Evolutionary conservation across 768 basidiomycete species (phyloP).

Genomic region (Candolleomyces eurysporus): DNA sequence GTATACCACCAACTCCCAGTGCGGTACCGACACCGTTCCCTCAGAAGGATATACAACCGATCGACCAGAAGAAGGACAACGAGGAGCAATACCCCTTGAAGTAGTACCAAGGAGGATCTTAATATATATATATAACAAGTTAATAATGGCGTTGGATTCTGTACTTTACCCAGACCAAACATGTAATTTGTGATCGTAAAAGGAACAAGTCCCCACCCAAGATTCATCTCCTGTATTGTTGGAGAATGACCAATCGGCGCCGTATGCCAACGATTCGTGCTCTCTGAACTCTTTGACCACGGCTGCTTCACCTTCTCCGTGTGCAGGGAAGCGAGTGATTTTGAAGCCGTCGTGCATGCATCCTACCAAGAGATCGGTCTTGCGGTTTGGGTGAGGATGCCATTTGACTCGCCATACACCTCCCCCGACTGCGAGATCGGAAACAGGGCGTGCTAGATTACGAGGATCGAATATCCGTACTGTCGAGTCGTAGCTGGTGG

Average conservation of each 20-base stretch:
- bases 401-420: slow-evolving; percentile 97
- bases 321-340: slow-evolving; percentile 50
- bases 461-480: slow-evolving; percentile 84
- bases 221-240: slow-evolving; percentile 27
- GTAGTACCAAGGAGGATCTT: not conserved
- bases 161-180: slow-evolving; percentile 53
- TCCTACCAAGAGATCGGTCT: slow-evolving; percentile 80
- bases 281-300: slow-evolving; percentile 63
- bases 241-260: slow-evolving; percentile 81
- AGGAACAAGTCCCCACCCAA: slow-evolving; percentile 85
- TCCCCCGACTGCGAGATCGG: slow-evolving; percentile 71
- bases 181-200: slow-evolving; percentile 87
- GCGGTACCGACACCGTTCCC: slow-evolving; percentile 17
- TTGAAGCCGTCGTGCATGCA: slow-evolving; percentile 99
- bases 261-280: slow-evolving; percentile 87
- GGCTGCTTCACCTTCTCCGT: slow-evolving; percentile 25
- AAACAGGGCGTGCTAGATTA: slow-evolving; percentile 56
- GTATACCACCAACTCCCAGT: slow-evolving; percentile 26
- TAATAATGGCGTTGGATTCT: not conserved
- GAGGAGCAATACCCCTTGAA: not conserved
- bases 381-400: slow-evolving; percentile 75
- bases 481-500: slow-evolving; percentile 72
- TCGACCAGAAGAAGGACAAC: slow-evolving; percentile 1
- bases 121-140: not conserved
- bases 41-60: not conserved